Percentiles rank a stretch among this genome's conserved stretches.
These are phyloP conservation scores for Aspergillus glaucus DNA, from an alignment of 2,329 filamentous ascomycete genomes.

Conservation along the genomic window DNA sequence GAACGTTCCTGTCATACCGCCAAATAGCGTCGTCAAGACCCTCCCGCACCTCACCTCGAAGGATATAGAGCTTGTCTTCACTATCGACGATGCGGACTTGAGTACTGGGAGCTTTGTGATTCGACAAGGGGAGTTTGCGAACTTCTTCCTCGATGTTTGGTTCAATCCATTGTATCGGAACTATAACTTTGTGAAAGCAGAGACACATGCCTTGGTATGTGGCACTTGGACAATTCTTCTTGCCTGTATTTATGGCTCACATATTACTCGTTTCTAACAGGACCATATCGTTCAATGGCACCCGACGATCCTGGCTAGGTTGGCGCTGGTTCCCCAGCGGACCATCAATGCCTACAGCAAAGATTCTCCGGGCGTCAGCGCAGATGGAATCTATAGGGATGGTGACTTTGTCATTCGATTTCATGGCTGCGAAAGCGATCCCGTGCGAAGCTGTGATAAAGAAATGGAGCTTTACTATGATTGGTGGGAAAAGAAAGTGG, in stretches of 20 bases:
- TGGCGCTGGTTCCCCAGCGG: constrained; percentile 83
- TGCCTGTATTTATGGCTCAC: constrained; percentile 20
- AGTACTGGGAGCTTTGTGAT: constrained; percentile 72
- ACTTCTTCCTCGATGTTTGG: constrained; percentile 91
- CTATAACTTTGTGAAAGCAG: constrained; percentile 95
- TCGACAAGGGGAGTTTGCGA: constrained; percentile 79
- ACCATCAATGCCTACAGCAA: constrained; percentile 71
- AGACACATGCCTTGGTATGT: constrained; percentile 79
- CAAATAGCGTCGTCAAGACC: constrained; percentile 94
- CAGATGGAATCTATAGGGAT: constrained; percentile 64
- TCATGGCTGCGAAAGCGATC: constrained; percentile 58
- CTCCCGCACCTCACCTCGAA: constrained; percentile 73
- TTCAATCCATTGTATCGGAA: constrained; percentile 88
- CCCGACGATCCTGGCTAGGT: constrained; percentile 82
- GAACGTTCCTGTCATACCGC: constrained; percentile 81
- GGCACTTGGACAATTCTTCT: neutral
- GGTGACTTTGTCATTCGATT: constrained; percentile 83
- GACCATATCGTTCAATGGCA: constrained; percentile 95
- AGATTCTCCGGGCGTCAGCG: constrained; percentile 30
- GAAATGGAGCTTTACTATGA: constrained; percentile 57
- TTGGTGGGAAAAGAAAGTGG: constrained; percentile 33
- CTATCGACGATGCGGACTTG: constrained; percentile 77
- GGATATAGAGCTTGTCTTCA: constrained; percentile 73
- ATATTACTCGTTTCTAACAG: constrained; percentile 36
- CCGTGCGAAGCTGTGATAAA: constrained; percentile 59